Evolutionary conservation across 2,329 filamentous ascomycete species (phyloP), one percentile per base, ranked within the genome.

Genomic region (Coniochaeta hoffmannii): DNA sequence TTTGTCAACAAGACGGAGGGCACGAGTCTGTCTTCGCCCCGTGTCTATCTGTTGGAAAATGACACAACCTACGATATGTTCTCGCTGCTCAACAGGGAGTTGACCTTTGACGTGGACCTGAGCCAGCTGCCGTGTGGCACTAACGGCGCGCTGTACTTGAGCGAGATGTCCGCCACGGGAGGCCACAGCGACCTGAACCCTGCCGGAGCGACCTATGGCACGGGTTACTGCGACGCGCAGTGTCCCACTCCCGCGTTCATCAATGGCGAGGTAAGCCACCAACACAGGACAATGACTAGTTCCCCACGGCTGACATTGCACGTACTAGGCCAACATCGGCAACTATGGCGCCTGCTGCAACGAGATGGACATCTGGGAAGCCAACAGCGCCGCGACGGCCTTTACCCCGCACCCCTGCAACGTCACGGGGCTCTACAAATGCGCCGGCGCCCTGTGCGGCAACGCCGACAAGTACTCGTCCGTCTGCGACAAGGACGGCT

Each of bases 81-180:
- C 67, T 73, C 80, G 59, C 70, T 84, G 54, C 71, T 77, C 56
- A 79, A 79, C 69, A 71, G 79, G 63, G 82, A 86, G 65, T 77
- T 86, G 63, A 79, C 79, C 15, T 84, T 85, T 58, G 81, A 84
- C 54, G 81, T 85, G n/a, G 82, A 86, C 66, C 74, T 83, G 46
- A 83, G 81, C 50, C 74, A 76, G 58, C 73, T 84, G 17, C 77
- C 78, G 52, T 86, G 83, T 62, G 83, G 83, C 56, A 68, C 86
- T 59, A 85, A 86, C 67, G 82, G 81, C 55, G 82, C 82, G 26
- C 67, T 85, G 32, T 85, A 85, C 71, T 77, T 85, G 34, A 73
- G 78, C 31, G 70, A 76, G 62, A 86, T 87, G 81, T 76, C 81
- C 17, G 70, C 74, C 3, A 79, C 83, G 61, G 82, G 82, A 62